Evolutionary conservation across 2,329 filamentous ascomycete species (phyloP), one percentile per base, ranked within the genome.

Genomic region (Leptographium lundbergii): DNA sequence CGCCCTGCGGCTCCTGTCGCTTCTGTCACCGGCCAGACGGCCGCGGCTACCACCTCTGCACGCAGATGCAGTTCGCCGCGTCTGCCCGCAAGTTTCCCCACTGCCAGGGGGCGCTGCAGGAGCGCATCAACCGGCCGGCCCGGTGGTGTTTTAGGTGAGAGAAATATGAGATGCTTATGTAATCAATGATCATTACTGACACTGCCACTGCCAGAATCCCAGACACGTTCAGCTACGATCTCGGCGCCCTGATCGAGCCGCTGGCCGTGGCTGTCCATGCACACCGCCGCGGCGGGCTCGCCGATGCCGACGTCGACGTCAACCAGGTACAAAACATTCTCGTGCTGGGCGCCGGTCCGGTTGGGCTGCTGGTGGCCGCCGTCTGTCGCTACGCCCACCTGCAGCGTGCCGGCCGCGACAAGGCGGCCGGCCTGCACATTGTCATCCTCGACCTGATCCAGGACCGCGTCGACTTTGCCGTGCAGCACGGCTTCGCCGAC

Each of bases 241-340:
- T 76, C 10, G 82, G 80, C 52, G 81, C 81, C n/a, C 69, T 85
- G 0, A 71, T 78, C 45, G 82, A 85, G 67, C 82, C 82, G 4
- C 73, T 85, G 13, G 75, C 77, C 14, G 82, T 85, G 5, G 81
- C 81, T 6, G 74, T 84, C 66, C 82, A 85, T 66, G 81, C 81
- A 14, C 70, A 72, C 11, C 69, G 75, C 59, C 75, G 81, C 47
- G 77, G 78, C 1, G 65, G 66, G 22, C 67, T 79, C 4, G 68
- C 72, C 14, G 66, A 69, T 1, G 7, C 69, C 24, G 67, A 73
- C 2, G 74, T 74, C 0, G 48, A 34, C 7, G 22, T 6, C n/a
- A 24, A 39, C 36, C 9, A 13, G 2, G 19, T 22, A 11, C 32
- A 51, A 6, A 60, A 60, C 48, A 72, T 81, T 0, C 70, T 86